These are phyloP conservation scores for Ambrosiella cleistominuta DNA, from an alignment of 2,329 filamentous ascomycete species.

Conservation along the genomic window DNA sequence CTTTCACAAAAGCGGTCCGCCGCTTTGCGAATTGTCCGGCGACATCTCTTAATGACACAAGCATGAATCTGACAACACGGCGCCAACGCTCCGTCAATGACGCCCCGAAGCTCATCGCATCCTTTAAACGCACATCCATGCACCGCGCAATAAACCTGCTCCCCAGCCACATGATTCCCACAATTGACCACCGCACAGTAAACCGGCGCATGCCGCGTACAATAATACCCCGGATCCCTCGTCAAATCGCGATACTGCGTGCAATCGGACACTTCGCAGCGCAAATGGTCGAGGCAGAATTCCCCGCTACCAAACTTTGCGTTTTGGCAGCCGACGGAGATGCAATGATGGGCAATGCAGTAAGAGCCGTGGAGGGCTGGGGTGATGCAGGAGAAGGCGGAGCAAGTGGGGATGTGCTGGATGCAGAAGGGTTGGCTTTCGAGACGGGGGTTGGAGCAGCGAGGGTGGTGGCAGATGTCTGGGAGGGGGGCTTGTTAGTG, in stretches of 20 bases:
- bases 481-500: not conserved
- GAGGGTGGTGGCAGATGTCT: conserved; percentile 14
- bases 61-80: conserved; percentile 3
- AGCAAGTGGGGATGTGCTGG: conserved; percentile 13
- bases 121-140: conserved; percentile 1
- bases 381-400: conserved; percentile 12
- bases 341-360: conserved; percentile 14
- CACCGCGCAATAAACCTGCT: not conserved
- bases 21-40: not conserved
- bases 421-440: conserved; percentile 10
- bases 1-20: not conserved
- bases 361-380: conserved; percentile 11
- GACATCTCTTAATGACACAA: not conserved
- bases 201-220: not conserved
- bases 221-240: not conserved
- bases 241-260: not conserved
- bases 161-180: not conserved
- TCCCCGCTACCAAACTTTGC: conserved; percentile 12
- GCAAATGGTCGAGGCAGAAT: conserved; percentile 14
- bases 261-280: conserved; percentile 13
- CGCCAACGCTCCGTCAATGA: not conserved
- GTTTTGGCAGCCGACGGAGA: conserved; percentile 9
- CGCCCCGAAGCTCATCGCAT: not conserved
- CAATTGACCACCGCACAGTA: conserved; percentile 1
- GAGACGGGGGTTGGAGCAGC: conserved; percentile 13